Evolutionary conservation across 495 filamentous ascomycete species (phyloP), one percentile per base, ranked within the genome.

Genomic region (Hypoxylon fragiforme): DNA sequence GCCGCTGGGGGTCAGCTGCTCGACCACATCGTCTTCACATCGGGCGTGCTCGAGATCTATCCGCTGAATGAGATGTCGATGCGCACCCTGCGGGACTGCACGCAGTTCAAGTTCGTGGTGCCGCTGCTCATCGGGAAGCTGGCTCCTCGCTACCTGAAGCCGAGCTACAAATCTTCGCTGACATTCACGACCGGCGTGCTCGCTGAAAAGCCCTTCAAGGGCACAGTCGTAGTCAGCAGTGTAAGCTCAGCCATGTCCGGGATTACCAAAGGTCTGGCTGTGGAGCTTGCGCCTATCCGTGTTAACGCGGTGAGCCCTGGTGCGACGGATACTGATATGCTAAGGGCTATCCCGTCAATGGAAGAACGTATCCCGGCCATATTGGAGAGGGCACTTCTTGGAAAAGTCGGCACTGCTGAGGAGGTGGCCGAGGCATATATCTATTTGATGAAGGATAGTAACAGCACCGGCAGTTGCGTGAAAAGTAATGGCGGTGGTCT

Each of bases 361-460:
- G 50, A 67, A 67, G 14, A 44, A 60, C 44, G 32, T 52, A 48
- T 71, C n/a, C 62, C 68, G 59, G 42, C 16, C 24, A 62, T 64
- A 18, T 59, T 32, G 28, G 45, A 56, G 35, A 44, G 37, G 44
- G 60, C 68, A n/a, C 50, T 77, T 31, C 70, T 72, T 0, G 72
- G 73, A 15, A 60, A 67, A 45, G 57, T 79, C 44, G 82, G 76
- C 2, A 62, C 59, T 44, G 70, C 77, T 8, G 76, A 78, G 52
- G 81, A 85, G 63, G 66, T 77, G 9, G 82, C 79, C 0, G 80
- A 85, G 70, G 70, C 75, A 20, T 85, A 84, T 69, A 36, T 83
- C 22, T 83, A 77, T 64, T 62, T 75, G 7, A 82, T 84, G 83
- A 77, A 73, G 54, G 81, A 85, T 70, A 52, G 54, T 28, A 78